Base-by-base conservation (phyloP, 495 filamentous ascomycete species). In the Aspergillus cavernicola region DNA sequence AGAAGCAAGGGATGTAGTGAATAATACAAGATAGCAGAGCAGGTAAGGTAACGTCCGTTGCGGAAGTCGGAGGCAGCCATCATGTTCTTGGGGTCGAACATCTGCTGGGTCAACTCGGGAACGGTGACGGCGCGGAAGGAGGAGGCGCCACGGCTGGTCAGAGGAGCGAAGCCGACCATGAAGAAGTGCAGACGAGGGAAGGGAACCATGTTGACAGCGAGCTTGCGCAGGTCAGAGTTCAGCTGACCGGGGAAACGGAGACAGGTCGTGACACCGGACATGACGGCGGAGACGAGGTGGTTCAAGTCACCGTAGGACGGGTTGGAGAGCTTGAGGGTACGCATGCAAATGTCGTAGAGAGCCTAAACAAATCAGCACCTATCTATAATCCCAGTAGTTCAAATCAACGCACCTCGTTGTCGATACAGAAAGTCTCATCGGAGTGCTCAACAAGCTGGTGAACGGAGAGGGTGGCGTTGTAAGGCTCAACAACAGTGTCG, bases 81-180 rank as follows among this genome's bases (percentile, higher is more conserved):
- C 93, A 99, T 99, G 85, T 99, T 99, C 89, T 99, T 99, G 67
- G 93, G 93, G 81, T 99, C 93, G 81, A 90, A 99, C 91, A 99
- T 99, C 77, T 99, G 93, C 81, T 99, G 93, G 68, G 93, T 99
- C 74, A 99, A 83, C 82, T 99, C 93, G 29, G 95, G 93, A 55
- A 99, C 93, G 68, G 85, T 89, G 72, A 99, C 86, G 58, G 95
- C 91, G 70, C 93, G 95, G 93, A 97, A 99, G 56, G 85, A 86
- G 82, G 91, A 69, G 64, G 92, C 84, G 66, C 92, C 90, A 74
- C 93, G 90, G 82, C 88, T 92, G 70, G 93, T 99, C 61, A 99
- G 85, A 70, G 93, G 93, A 73, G 93, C 92, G 75, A 99, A 99
- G 71, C 93, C 93, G 71, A 99, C 95, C 93, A 99, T 99, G 87